Evolutionary conservation across 2,329 filamentous ascomycete genomes (phyloP), one percentile per base, ranked within the genome.

Genomic region (Colletotrichum sp.): DNA sequence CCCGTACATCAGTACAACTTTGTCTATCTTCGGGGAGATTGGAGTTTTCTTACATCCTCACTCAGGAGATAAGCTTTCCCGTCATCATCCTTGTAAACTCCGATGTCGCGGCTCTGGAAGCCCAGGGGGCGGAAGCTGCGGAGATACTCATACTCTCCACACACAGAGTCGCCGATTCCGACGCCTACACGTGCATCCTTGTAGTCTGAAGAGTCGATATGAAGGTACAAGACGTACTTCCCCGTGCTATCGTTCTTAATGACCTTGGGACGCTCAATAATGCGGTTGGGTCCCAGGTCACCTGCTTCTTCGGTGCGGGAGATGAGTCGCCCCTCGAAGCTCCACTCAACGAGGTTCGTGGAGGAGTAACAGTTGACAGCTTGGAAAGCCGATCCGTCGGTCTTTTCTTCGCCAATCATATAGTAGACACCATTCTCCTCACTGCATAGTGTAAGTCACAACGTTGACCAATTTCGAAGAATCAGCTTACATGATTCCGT

Each of bases 351-450:
- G 0, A 94, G 86, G 81, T 94, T 84, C 15, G 85, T 86, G 16
- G 90, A 93, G 0, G 90, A 91, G 82, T 94, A 94, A 83, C 93
- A 94, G 81, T 93, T 94, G 78, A 94, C 86, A 67, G 91, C 91
- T 74, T 91, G 89, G 81, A 94, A 94, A 0, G 86, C 83, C 1
- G 86, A 88, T 28, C 92, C 91, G n/a, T 89, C 84, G 2, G 90
- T 90, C 81, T 94, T 94, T 83, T 94, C 93, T 81, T 94, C 93
- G 18, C 93, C 93, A 39, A 94, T 90, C 84, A 92, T 88, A 84
- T 94, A 94, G 85, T 91, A 94, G 1, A 88, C 89, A 12, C 85
- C 86, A 58, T 87, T 86, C 3, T 90, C 89, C 78, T 90, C 85
- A 27, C 76, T 77, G 4, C 2, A 8, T 1, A 3, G 18, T 5